Base-by-base conservation (phyloP, 2,329 filamentous ascomycete genomes). In the Fusarium nelsonii region DNA sequence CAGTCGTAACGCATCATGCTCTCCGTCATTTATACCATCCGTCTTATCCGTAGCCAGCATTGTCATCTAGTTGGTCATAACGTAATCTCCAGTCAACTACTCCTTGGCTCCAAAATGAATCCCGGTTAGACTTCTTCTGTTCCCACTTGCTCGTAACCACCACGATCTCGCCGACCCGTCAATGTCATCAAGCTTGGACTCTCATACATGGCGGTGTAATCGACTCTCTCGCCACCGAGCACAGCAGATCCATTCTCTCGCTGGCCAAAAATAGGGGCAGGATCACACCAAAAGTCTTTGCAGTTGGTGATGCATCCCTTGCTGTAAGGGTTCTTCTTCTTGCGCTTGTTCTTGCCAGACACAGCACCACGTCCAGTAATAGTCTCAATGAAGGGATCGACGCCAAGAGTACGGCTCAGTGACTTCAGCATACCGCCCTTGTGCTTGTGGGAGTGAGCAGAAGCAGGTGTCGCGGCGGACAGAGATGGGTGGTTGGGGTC, bases 271-370 rank as follows among this genome's bases (percentile, higher is more conserved):
- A 97, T 79, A 0, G 95, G 92, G 3, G 92, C 90, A 3, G 92
- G 89, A 77, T 98, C 96, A 74, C 92, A 95, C 93, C 94, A 98
- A 78, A 99, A 99, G 79, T 99, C 97, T 70, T 88, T 91, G 80
- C 96, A 99, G 77, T 99, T 99, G 62, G 90, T 87, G n/a, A 97
- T 73, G 39, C 93, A 85, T 9, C 96, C 96, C 33, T 90, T 86
- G 60, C 90, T 95, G 79, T 95, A 99, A 0, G 94, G 94, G 77
- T 98, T 99, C 70, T 85, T 84, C 76, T 86, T 86, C 68, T 85
- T 81, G 71, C 83, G 84, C 80, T 84, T 82, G 77, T 84, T 82
- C 78, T 83, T 80, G 26, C 81, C 79, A 4, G 84, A 84, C 8
- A 91, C 90, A 0, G 92, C 92, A 53, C 92, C 89, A 41, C 93